Evolutionary conservation across 768 basidiomycete genomes (phyloP), one percentile per base, ranked within the genome.

Genomic region (Peribolospora kevripleyi): DNA sequence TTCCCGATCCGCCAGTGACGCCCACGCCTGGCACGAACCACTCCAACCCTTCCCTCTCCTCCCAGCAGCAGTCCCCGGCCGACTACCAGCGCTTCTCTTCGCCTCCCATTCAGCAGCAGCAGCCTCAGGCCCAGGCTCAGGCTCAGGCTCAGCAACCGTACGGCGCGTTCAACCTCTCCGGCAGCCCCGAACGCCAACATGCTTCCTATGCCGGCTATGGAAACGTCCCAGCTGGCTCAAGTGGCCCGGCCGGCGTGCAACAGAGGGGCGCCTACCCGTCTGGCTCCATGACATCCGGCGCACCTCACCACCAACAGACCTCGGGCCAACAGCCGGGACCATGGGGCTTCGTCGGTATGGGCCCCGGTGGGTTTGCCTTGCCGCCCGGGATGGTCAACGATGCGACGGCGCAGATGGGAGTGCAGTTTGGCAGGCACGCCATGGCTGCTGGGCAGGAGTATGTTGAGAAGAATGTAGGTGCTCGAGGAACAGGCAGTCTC

Each of bases 371-470:
- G 52, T 7, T 66, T 64, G 54, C 54, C 46, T 53, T 52, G 43
- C 54, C 57, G 7, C 78, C 80, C 10, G 84, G 82, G 82, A 82
- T 84, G 0, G 74, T 97, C 68, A 81, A 93, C 67, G 84, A 84
- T 63, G 79, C 86, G 7, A 95, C 93, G 2, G 84, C 93, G 0
- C 82, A 90, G 66, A 80, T 98, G 65, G 86, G 91, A 25, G 84
- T 97, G 77, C 91, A 95, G 66, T 77, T 97, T 40, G 90, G 91
- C 3, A 79, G 79, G 59, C 84, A 76, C 57, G 91, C 91, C 0
- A 81, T 97, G 3, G 79, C 81, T 5, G 91, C 87, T 0, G 91
- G 93, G 0, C 87, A 91, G 66, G 84, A 88, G 51, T 97, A 97
- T 60, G 81, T 98, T 50, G 84, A 88, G 68, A 81, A 82, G 67